A percentile compares a stretch with the other conserved stretches of the same genome.
Evolutionary conservation across 495 filamentous ascomycete genomes (phyloP).

Genomic region (Penicillium canescens): DNA sequence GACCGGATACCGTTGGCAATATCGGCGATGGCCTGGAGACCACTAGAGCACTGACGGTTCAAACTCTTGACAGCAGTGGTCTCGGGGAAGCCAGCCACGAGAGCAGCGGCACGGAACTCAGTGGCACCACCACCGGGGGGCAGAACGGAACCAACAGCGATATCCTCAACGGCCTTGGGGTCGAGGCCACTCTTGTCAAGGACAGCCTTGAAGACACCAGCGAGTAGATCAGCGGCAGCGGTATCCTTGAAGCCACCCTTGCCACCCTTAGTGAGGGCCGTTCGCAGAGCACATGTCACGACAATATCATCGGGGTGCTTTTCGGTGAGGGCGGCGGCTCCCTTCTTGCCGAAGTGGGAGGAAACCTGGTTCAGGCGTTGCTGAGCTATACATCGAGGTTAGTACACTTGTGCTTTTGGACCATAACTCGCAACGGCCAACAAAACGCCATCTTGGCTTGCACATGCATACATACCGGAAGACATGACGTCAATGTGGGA

Average conservation of each 20-base stretch:
- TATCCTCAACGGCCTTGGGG: conserved; percentile 82
- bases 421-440: not conserved
- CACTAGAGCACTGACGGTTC: conserved; percentile 90
- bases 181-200: conserved; percentile 83
- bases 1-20: conserved; percentile 85
- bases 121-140: conserved; percentile 93
- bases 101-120: conserved; percentile 89
- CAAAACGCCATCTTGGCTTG: not conserved
- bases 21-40: conserved; percentile 87
- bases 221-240: conserved; percentile 78
- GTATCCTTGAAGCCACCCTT: conserved; percentile 97
- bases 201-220: conserved; percentile 77
- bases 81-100: conserved; percentile 90
- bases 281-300: conserved; percentile 88
- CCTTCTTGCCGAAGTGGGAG: conserved; percentile 57
- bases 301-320: conserved; percentile 80
- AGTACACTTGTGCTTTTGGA: not conserved
- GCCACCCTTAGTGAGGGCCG: conserved; percentile 87
- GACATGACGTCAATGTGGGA: conserved; percentile 42
- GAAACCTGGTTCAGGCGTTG: conserved; percentile 64
- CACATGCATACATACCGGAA: conserved; percentile 31
- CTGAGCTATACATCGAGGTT: conserved; percentile 42
- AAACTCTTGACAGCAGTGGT: conserved; percentile 76
- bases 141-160: conserved; percentile 88
- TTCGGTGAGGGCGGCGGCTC: conserved; percentile 53